A percentile compares a stretch with the other conserved stretches of the same genome.
These are phyloP conservation scores for Suillus alpinus DNA, from an alignment of 768 basidiomycete species.

Conservation along the genomic window DNA sequence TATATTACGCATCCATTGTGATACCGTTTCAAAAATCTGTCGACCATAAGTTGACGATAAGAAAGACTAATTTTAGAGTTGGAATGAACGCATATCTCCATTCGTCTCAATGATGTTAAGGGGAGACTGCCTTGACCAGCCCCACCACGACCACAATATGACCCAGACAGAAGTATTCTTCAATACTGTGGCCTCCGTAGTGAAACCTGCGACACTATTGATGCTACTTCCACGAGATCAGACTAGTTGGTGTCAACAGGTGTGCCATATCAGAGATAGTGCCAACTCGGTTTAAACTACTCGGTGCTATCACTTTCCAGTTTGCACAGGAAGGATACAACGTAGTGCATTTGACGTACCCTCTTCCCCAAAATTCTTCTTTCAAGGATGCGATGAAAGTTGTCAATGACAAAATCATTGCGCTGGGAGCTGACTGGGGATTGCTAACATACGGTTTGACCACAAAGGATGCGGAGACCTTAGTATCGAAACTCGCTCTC, in stretches of 20 bases:
- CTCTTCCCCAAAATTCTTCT: slow-evolving; percentile 12
- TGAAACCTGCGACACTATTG: slow-evolving; percentile 28
- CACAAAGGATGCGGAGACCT: slow-evolving; percentile 19
- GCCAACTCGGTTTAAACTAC: not conserved
- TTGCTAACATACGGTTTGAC: slow-evolving; percentile 31
- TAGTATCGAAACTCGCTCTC: slow-evolving; percentile 9
- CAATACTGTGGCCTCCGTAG: slow-evolving; percentile 29
- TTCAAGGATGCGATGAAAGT: slow-evolving; percentile 18
- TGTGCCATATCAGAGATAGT: slow-evolving; percentile 6
- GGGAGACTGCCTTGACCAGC: not conserved
- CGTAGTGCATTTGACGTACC: slow-evolving; percentile 30
- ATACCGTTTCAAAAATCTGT: not conserved
- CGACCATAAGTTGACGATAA: not conserved
- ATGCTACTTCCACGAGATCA: slow-evolving; percentile 30
- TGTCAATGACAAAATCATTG: slow-evolving; percentile 13
- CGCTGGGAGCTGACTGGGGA: slow-evolving; percentile 20
- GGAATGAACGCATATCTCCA: not conserved
- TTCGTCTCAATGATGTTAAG: not conserved
- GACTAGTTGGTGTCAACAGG: slow-evolving; percentile 37
- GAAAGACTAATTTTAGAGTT: not conserved
- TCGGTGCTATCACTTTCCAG: slow-evolving; percentile 12
- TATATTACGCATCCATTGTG: slow-evolving; percentile 4
- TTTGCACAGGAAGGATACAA: slow-evolving; percentile 40
- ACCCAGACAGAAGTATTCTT: slow-evolving; percentile 8
- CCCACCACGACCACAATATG: slow-evolving; percentile 2